Conservation (phyloP, 2,329 filamentous ascomycete species). For the Cercospora canescens region DNA sequence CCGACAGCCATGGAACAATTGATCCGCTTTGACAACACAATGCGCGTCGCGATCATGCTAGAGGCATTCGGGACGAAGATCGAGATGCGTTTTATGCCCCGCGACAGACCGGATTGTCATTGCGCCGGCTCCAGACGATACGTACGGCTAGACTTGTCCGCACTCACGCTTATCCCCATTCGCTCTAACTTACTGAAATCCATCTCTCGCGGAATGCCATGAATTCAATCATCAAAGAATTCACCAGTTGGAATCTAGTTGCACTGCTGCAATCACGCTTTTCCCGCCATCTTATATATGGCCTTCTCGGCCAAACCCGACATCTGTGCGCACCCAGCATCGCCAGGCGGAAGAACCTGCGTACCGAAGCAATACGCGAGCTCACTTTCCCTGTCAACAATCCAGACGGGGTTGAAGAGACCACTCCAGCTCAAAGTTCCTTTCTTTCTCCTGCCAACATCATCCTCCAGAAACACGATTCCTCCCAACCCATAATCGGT, state of each 20-base stretch:
- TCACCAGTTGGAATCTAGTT: background rate
- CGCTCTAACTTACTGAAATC: background rate
- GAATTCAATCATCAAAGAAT: background rate
- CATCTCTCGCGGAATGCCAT: background rate
- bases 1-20: background rate
- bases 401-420: conserved; percentile 51
- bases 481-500: conserved; percentile 46
- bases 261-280: background rate
- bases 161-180: background rate
- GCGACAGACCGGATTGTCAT: background rate
- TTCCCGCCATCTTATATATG: conserved; percentile 44
- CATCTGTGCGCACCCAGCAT: conserved; percentile 38
- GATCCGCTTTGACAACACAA: conserved; percentile 1
- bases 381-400: conserved; percentile 41
- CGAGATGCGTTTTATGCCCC: background rate
- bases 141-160: background rate
- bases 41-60: background rate
- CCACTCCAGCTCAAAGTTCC: conserved; percentile 49
- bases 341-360: conserved; percentile 47
- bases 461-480: conserved; percentile 42
- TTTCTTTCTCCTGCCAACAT: conserved; percentile 39
- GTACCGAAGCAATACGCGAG: conserved; percentile 46
- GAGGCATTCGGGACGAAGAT: background rate
- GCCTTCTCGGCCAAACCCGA: conserved; percentile 42
- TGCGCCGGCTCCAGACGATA: background rate